Evolutionary conservation across 129 eudicot genomes (phyloP).

Genomic region (Pulicaria dysenterica): DNA sequence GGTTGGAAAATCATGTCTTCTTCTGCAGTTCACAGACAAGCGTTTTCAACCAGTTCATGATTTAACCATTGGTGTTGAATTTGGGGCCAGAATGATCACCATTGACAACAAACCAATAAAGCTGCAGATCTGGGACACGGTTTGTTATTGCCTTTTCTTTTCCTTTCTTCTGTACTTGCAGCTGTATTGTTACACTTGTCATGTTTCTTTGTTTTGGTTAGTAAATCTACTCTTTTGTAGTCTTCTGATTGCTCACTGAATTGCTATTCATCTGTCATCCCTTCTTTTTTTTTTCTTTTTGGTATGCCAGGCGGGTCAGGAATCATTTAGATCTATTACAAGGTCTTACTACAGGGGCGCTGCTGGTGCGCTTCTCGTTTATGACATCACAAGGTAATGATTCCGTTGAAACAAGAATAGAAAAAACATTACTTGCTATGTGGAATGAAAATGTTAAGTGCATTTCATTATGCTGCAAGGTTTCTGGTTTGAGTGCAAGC

Average conservation of each 20-base stretch:
- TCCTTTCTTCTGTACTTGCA: neutral
- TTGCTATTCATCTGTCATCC: neutral
- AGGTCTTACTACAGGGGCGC: constrained; percentile 88
- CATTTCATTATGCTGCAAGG: neutral
- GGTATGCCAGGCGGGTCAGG: constrained; percentile 74
- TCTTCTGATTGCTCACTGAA: neutral
- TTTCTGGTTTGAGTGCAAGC: constrained; percentile 6
- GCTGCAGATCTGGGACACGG: constrained; percentile 66
- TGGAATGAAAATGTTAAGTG: constrained; percentile 8
- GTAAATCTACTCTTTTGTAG: neutral
- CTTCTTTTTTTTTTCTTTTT: neutral
- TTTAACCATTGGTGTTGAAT: constrained; percentile 78
- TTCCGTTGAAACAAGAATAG: neutral
- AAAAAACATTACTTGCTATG: neutral
- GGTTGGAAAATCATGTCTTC: constrained; percentile 76
- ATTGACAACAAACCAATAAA: no score
- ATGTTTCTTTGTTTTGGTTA: neutral
- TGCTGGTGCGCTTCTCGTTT: no score
- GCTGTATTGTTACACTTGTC: neutral
- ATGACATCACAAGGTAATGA: constrained; percentile 67
- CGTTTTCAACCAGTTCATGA: constrained; percentile 82
- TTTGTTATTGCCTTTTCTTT: constrained; percentile 30
- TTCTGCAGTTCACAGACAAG: constrained; percentile 95
- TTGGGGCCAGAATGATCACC: constrained; percentile 83
- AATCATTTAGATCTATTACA: constrained; percentile 76